Evolutionary conservation across 805 yeast species (phyloP), one percentile per base, ranked within the genome.

Genomic region (Gaillardinia entomophila): DNA sequence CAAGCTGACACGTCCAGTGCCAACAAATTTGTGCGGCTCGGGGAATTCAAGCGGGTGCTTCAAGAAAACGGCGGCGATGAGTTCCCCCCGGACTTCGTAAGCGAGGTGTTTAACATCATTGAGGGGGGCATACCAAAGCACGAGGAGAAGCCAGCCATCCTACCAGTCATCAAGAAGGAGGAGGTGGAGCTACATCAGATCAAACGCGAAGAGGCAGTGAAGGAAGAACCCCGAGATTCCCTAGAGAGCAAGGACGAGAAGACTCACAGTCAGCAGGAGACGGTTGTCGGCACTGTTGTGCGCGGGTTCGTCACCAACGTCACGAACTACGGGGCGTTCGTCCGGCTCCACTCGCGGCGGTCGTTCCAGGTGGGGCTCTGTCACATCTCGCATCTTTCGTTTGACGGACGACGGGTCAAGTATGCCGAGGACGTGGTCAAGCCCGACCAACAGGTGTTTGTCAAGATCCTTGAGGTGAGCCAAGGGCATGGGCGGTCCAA

Each of bases 281-380:
- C 16, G n/a, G 11, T 11, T 6, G 12, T 11, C 6, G 77, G 75
- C 12, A 53, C 66, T 16, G 59, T 84, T 0, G 79, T 81, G 44
- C 55, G 54, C 18, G 97, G 95, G 0, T 55, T 42, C 16, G 81
- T 90, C 3, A 66, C 65, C 29, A 75, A 73, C 28, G 45, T 84
- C 1, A 76, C 77, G 27, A 54, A 71, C 2, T 89, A 77, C 56
- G 97, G 97, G 1, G 94, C 87, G 1, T 90, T 89, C 50, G 72
- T 87, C 0, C 55, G 73, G 7, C 51, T 89, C 32, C 34, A 48
- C 18, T 36, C 42, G 32, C 46, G 48, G 24, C 31, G 42, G 24
- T 43, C 54, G 6, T 30, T 51, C 53, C 14, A 77, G 62, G 45
- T 61, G 1, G 95, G 95, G 0, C 61, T 89, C 12, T 79, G 89